Evolutionary conservation across 305 asterid genomes (phyloP).

Genomic region (Fraxinus nigra): DNA sequence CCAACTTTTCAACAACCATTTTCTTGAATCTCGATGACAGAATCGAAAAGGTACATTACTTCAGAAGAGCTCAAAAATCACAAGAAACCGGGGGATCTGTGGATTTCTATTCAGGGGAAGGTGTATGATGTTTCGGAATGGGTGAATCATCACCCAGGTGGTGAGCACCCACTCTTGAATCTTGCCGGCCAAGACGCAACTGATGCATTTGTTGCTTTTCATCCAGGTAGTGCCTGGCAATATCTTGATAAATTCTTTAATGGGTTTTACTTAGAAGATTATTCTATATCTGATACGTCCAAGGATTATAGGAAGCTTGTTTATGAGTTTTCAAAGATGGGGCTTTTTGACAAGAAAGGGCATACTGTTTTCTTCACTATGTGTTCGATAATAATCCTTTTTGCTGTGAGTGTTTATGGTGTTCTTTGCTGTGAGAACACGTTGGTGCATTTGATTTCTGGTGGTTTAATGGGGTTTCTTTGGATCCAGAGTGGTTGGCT

Average conservation of each 20-base stretch:
- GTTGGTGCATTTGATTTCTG: slow-evolving; percentile 54
- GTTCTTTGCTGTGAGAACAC: slow-evolving; percentile 52
- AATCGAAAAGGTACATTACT: slow-evolving; percentile 47
- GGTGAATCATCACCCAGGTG: slow-evolving; percentile 76
- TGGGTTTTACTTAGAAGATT: slow-evolving; percentile 55
- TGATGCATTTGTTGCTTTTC: slow-evolving; percentile 86
- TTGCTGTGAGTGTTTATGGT: slow-evolving; percentile 53
- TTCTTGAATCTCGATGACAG: slow-evolving; percentile 42
- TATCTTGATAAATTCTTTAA: slow-evolving; percentile 52
- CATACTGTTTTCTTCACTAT: slow-evolving; percentile 38
- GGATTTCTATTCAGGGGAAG: slow-evolving; percentile 92
- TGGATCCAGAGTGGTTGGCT: slow-evolving; percentile 98
- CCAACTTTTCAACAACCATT: not conserved
- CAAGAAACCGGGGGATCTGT: slow-evolving; percentile 72
- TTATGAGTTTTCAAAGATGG: slow-evolving; percentile 57
- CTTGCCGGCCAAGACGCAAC: slow-evolving; percentile 87
- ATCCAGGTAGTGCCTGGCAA: slow-evolving; percentile 59
- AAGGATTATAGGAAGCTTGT: slow-evolving; percentile 72
- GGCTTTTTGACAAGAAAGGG: slow-evolving; percentile 67
- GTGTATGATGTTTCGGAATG: slow-evolving; percentile 79
- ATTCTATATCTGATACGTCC: slow-evolving; percentile 62
- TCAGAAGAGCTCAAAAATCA: slow-evolving; percentile 68
- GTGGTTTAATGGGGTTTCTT: slow-evolving; percentile 59
- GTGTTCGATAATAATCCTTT: slow-evolving; percentile 31
- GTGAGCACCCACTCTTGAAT: slow-evolving; percentile 56